These are phyloP conservation scores for peach (Prunus persica) DNA, from an alignment of 306 rosid species.

Conservation along the genomic window Prunus_persica_NCBIv2 NC_034014.1:22158501-22159000, in stretches of 20 bases:
- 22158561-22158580: no score
- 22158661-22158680: slow-evolving; percentile 43
- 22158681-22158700: slow-evolving; percentile 50
- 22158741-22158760: background rate
- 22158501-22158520: no score
- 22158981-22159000: no score
- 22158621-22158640: slow-evolving; percentile 34
- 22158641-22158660: slow-evolving; percentile 35
- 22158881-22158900: background rate
- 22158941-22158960: no score
- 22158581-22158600: slow-evolving; percentile 22
- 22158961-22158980: no score
- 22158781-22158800: slow-evolving; percentile 7
- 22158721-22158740: background rate
- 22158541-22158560: background rate
- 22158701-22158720: slow-evolving; percentile 55
- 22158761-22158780: background rate
- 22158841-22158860: background rate
- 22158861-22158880: background rate
- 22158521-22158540: background rate
- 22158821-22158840: background rate
- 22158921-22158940: background rate
- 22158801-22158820: background rate
- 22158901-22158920: background rate
- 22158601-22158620: slow-evolving; percentile 28